These are phyloP conservation scores for Ogataea zsoltii DNA, from an alignment of 805 yeast species.

Conservation along the genomic window DNA sequence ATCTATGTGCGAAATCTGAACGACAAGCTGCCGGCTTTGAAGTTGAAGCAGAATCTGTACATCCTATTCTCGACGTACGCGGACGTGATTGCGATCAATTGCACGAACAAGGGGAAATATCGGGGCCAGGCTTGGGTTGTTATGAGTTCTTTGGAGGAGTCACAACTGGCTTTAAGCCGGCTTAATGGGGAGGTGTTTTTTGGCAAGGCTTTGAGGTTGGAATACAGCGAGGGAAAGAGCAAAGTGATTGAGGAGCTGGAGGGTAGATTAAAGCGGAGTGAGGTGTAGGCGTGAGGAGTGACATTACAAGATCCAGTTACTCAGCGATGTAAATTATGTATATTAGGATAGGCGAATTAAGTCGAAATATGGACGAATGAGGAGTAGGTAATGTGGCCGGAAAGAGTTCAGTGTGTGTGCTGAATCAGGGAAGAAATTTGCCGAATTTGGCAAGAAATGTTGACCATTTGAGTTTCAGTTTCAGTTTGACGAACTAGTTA, in stretches of 20 bases:
- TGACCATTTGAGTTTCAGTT: no score
- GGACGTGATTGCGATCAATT: constrained; percentile 55
- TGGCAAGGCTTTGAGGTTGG: constrained; percentile 49
- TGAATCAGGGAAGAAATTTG: no score
- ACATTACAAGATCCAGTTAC: no score
- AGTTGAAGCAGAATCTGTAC: constrained; percentile 55
- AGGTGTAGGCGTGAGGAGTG: no score
- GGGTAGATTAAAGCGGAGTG: no score
- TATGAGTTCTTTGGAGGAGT: constrained; percentile 48
- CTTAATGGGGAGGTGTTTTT: constrained; percentile 52
- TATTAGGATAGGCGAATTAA: no score
- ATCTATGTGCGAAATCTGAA: constrained; percentile 60
- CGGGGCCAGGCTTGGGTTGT: constrained; percentile 72
- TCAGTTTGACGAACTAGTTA: no score
- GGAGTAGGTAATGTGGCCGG: no score
- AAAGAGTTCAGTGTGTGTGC: no score
- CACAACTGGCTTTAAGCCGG: constrained; percentile 50
- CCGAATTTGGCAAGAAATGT: no score
- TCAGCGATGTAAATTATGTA: no score
- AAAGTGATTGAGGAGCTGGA: constrained; percentile 24
- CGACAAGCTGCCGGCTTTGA: constrained; percentile 48
- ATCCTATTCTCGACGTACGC: constrained; percentile 64
- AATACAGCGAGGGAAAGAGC: constrained; percentile 40
- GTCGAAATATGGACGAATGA: no score
- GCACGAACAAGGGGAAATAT: constrained; percentile 42